These are phyloP conservation scores for Pulveroboletus frians DNA, from an alignment of 768 basidiomycete species.

Conservation along the genomic window DNA sequence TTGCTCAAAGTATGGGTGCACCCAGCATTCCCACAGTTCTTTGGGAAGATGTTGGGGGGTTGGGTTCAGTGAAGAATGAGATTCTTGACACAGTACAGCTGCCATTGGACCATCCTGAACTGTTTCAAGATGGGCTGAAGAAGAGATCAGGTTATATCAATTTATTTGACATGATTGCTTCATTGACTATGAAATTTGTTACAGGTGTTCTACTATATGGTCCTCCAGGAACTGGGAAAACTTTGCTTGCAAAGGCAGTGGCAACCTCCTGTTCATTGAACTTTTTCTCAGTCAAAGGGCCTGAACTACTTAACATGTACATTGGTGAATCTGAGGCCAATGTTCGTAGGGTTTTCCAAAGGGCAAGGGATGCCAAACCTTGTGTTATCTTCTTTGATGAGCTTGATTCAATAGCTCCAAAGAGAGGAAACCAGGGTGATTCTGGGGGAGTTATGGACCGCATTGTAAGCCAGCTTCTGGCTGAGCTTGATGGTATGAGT, in stretches of 20 bases:
- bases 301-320: slow-evolving; percentile 96
- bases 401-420: slow-evolving; percentile 90
- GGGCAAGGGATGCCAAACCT: slow-evolving; percentile 85
- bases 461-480: slow-evolving; percentile 90
- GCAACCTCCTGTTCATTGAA: slow-evolving; percentile 93
- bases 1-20: slow-evolving; percentile 92
- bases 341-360: slow-evolving; percentile 87
- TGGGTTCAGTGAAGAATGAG: slow-evolving; percentile 81
- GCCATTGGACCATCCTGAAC: slow-evolving; percentile 83
- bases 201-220: slow-evolving; percentile 88
- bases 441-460: slow-evolving; percentile 98
- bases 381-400: slow-evolving; percentile 98
- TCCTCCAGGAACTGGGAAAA: slow-evolving; percentile 95
- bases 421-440: slow-evolving; percentile 91
- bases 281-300: slow-evolving; percentile 96
- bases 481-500: slow-evolving; percentile 90
- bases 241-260: slow-evolving; percentile 91
- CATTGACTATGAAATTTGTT: neutral
- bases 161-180: neutral
- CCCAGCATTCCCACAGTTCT: slow-evolving; percentile 93
- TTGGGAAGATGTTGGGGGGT: slow-evolving; percentile 97
- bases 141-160: slow-evolving; percentile 75
- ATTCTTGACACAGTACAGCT: slow-evolving; percentile 95
- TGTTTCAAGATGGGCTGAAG: slow-evolving; percentile 88
- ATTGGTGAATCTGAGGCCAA: slow-evolving; percentile 98